A percentile compares a stretch with the other conserved stretches of the same genome.
phyloP scores from a whole-genome alignment of 148 eudicot genomes.

The Oxyria digyna region DNA sequence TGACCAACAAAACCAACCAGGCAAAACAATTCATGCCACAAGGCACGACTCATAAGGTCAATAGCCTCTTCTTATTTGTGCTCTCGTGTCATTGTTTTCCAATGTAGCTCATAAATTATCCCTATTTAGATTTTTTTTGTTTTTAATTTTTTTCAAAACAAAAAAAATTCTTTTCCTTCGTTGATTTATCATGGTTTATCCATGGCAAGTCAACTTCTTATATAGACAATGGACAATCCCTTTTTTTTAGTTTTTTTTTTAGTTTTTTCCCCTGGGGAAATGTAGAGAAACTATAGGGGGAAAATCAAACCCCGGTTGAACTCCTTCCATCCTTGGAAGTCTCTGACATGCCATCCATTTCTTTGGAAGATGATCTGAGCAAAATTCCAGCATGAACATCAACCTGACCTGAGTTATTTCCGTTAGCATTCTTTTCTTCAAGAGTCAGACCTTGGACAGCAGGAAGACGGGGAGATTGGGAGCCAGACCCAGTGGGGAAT shows the following conservation, averaged over 20 bases:
- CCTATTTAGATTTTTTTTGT: background rate
- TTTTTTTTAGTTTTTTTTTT: background rate
- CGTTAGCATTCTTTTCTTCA: conserved; percentile 21
- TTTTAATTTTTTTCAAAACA: background rate
- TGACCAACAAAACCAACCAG: background rate
- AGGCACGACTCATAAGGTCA: background rate
- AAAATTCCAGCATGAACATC: conserved; percentile 13
- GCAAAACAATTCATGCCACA: background rate
- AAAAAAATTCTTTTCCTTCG: background rate
- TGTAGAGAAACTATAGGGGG: background rate
- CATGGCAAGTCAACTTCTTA: background rate
- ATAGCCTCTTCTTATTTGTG: background rate
- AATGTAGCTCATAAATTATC: background rate
- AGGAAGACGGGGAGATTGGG: conserved; percentile 17
- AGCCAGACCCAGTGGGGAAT: conserved; percentile 19
- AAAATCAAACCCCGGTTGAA: conserved; percentile 17
- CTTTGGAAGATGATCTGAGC: conserved; percentile 28
- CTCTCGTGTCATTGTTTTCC: background rate
- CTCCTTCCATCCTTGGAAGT: conserved; percentile 10
- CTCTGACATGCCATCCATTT: conserved; percentile 15
- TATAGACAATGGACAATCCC: background rate
- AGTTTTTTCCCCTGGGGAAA: background rate
- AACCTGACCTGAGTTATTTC: conserved; percentile 2
- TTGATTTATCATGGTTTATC: background rate
- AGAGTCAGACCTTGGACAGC: conserved; percentile 27